Base-by-base conservation (phyloP, 805 yeast genomes). In the Lipomyces mesembrius region DNA sequence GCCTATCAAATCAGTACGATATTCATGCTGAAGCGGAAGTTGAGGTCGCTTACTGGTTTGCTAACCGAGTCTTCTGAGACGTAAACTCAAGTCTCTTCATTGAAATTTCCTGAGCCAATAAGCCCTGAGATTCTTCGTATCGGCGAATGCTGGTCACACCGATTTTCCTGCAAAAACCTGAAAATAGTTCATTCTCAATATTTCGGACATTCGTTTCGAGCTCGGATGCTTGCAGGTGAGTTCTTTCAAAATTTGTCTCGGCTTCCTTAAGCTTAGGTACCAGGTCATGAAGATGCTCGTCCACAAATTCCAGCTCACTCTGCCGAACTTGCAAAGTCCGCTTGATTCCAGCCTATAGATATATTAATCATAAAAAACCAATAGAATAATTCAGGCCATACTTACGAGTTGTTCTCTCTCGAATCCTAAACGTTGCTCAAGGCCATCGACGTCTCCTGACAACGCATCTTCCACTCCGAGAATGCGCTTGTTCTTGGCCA, bases 41-140 rank as follows among this genome's bases (percentile, higher is more conserved):
- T 9, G n/a, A 14, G 1, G 14, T 5, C n/a, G 53, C 64, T n/a
- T 49, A 65, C 72, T 88, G 88, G 66, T 84, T 88, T 43, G 86
- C 81, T 54, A 91, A 77, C 7, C 85, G 83, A 17, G 88, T 77
- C 20, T 89, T 83, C 63, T 90, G 89, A 66, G 86, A 87, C 53
- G 85, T 79, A 65, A 84, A 84, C 69, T 86, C 86, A 0, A 89
- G 82, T 57, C 87, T 80, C 74, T 89, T 91, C 66, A 85, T 86
- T 1, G 76, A 65, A 17, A 71, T 65, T 61, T 69, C 63, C 57
- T 75, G 75, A 32, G 63, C 53, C 37, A 73, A 62, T 2, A 71
- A 58, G 5, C 94, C 93, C 63, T 88, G 90, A 12, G 85, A 80
- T 56, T 79, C 80, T 75, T 92, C 97, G 75, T 89, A 92, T 43